These are phyloP conservation scores for Chrysoporthe puriensis DNA, from an alignment of 2,329 filamentous ascomycete species.

Conservation along the genomic window DNA sequence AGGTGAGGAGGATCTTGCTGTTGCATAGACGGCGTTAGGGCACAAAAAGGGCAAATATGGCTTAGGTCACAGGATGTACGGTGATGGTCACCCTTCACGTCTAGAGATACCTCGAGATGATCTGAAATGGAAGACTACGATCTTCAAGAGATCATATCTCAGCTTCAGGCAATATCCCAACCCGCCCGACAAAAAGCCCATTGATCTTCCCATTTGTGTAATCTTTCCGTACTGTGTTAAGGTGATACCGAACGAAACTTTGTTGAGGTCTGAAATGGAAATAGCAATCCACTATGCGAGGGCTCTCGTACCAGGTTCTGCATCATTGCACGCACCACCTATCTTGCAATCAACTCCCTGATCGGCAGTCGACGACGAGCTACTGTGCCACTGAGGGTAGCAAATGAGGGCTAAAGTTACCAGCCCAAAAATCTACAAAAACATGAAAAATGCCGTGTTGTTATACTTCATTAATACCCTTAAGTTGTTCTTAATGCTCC, in stretches of 20 bases:
- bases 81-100: constrained; percentile 16
- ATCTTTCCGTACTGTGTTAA: background rate
- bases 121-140: constrained; percentile 22
- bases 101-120: constrained; percentile 21
- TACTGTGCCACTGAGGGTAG: background rate
- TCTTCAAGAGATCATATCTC: constrained; percentile 8
- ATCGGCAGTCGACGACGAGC: background rate
- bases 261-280: background rate
- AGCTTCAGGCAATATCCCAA: background rate
- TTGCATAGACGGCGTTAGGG: constrained; percentile 35
- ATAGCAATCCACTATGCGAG: background rate
- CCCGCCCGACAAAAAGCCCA: background rate
- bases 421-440: background rate
- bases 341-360: background rate
- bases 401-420: background rate
- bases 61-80: constrained; percentile 16
- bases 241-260: background rate
- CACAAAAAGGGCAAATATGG: constrained; percentile 22
- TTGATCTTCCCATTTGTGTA: background rate
- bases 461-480: background rate
- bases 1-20: constrained; percentile 27
- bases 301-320: background rate
- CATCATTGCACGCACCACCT: background rate
- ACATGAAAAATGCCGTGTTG: background rate
- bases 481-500: background rate